Evolutionary conservation across 2,329 filamentous ascomycete species (phyloP), one percentile per base, ranked within the genome.

Genomic region (Ploettnerulaceae sp.): DNA sequence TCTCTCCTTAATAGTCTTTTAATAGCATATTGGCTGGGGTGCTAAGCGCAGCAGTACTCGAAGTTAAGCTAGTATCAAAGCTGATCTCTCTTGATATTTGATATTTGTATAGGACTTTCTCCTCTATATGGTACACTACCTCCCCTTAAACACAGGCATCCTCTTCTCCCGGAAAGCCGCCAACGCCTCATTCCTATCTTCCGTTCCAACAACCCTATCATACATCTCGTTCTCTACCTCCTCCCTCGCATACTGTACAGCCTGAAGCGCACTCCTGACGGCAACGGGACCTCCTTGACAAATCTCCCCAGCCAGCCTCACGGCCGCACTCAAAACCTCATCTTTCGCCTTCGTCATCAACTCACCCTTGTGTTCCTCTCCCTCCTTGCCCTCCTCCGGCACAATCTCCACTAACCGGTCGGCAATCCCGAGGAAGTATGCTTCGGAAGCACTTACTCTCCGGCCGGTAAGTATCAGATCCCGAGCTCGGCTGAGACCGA

Each of bases 401-500:
- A 78, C 69, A 17, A 95, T 75, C 67, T 96, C 86, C 18, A 96
- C 88, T 22, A 97, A 69, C n/a, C 91, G 75, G 68, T 97, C 89
- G 34, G 87, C 90, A 25, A 98, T 74, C 1, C 93, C 93, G 14
- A 96, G 69, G 65, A 94, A 93, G 68, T 95, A 95, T 0, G 93
- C 88, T 70, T 97, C 93, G 1, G 86, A 72, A 0, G 81, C 91
- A 7, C 76, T 75, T 9, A 98, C 86, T 33, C 89, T 76, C n/a
- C 93, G 79, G 3, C 93, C 93, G 0, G 91, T 97, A 7, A 97
- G 73, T 41, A 97, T 84, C 59, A 97, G 71, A 66, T 98, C 91
- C 40, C 90, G 77, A n/a, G 93, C 93, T 45, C 89, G 81, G 20
- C 76, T 73, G 18, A 85, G 70, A 4, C 93, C 93, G 55, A 98